Evolutionary conservation across 106 monocot species (phyloP).

Genomic region (Acorus gramineus): DNA sequence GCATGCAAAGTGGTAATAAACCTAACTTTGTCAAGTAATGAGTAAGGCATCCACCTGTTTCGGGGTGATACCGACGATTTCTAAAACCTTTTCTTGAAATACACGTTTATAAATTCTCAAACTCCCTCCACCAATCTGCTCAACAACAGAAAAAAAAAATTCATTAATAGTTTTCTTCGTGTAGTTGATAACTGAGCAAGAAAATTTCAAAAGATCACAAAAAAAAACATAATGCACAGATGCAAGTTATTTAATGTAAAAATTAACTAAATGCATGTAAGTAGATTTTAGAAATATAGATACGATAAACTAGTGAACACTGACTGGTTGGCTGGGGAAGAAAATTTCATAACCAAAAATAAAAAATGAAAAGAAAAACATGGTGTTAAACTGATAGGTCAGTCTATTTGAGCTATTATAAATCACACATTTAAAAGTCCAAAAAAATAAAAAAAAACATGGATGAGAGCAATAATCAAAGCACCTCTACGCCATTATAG

Average conservation of each 20-base stretch:
- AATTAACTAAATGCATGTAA: too few species aligned
- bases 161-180: too few species aligned
- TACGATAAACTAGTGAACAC: too few species aligned
- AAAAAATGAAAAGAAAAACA: too few species aligned
- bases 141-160: not conserved
- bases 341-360: too few species aligned
- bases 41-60: conserved; percentile 35
- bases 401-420: not conserved
- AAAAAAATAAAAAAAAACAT: not conserved
- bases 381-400: too few species aligned
- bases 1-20: too few species aligned
- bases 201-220: too few species aligned
- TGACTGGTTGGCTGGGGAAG: too few species aligned
- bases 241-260: not conserved
- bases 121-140: conserved; percentile 96
- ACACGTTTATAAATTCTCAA: conserved; percentile 94
- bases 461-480: not conserved
- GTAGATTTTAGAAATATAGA: too few species aligned
- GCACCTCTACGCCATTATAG: conserved; percentile 96
- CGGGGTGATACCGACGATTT: conserved; percentile 64
- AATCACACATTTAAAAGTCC: not conserved
- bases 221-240: not conserved
- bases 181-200: too few species aligned
- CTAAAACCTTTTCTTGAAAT: conserved; percentile 92
- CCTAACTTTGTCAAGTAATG: too few species aligned